Percentiles rank a stretch among this genome's conserved stretches.
phyloP scores from a whole-genome alignment of 805 yeast species.

The Zygoascus ofunaensis region DNA sequence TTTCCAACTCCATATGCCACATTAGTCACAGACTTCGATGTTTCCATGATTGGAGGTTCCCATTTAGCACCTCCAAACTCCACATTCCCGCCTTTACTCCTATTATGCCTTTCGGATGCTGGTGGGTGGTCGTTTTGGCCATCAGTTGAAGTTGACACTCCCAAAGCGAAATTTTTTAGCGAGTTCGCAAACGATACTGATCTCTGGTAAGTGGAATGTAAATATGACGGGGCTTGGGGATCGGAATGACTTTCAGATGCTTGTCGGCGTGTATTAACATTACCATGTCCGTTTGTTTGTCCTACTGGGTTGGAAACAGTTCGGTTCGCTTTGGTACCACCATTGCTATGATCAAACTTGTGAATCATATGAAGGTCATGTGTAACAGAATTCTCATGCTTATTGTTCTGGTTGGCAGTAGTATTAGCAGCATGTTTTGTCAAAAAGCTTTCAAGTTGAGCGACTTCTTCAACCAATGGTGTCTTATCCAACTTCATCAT shows the following conservation, averaged over 20 bases:
- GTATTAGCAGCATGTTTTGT: background rate
- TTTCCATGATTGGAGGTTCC: background rate
- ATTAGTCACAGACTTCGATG: constrained; percentile 17
- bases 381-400: background rate
- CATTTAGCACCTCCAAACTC: background rate
- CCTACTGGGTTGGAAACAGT: background rate
- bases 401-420: background rate
- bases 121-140: background rate
- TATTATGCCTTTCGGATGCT: background rate
- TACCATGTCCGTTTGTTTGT: background rate
- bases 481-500: constrained; percentile 54
- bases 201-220: constrained; percentile 14
- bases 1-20: constrained; percentile 26
- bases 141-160: background rate
- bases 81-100: background rate
- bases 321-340: background rate
- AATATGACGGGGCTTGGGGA: background rate
- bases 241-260: no score
- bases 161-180: constrained; percentile 15
- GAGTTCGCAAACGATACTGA: constrained; percentile 21
- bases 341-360: background rate
- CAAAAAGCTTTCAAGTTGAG: constrained; percentile 28
- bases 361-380: background rate
- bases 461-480: constrained; percentile 54
- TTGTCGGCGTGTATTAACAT: background rate